Evolutionary conservation across 441 rosid species (phyloP).

Genomic region (Bocquillonia castaneifolia): DNA sequence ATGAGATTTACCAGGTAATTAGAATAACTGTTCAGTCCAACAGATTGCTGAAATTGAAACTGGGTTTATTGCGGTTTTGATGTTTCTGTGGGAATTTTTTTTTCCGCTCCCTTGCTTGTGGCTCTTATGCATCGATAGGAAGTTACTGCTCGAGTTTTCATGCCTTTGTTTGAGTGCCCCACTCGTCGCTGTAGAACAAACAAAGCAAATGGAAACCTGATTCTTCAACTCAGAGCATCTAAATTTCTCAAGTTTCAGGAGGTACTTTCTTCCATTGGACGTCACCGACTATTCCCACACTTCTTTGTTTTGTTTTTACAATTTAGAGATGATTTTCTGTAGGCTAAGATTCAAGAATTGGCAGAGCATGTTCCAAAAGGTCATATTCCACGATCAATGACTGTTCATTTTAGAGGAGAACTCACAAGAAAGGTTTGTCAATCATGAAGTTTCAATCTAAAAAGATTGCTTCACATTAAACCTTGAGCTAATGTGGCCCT

Average conservation of each 20-base stretch:
- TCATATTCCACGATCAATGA: constrained; percentile 95
- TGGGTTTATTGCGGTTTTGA: too few species aligned
- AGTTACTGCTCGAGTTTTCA: constrained; percentile 90
- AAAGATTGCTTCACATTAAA: neutral
- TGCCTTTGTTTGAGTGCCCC: constrained; percentile 93
- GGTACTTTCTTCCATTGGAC: constrained; percentile 39
- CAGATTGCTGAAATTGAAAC: too few species aligned
- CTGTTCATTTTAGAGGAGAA: constrained; percentile 96
- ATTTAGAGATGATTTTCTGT: constrained; percentile 25
- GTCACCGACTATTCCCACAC: too few species aligned
- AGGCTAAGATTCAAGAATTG: constrained; percentile 99
- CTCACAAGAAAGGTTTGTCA: constrained; percentile 84
- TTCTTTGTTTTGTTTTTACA: constrained; percentile 12
- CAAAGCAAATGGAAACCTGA: constrained; percentile 68
- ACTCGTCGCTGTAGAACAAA: constrained; percentile 62
- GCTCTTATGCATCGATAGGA: constrained; percentile 47
- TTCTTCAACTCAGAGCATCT: constrained; percentile 97
- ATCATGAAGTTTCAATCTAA: constrained; percentile 6
- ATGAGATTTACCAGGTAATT: constrained; percentile 91
- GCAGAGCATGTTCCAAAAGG: constrained; percentile 99
- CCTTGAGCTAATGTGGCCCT: neutral
- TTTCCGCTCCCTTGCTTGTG: neutral
- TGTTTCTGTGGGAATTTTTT: neutral
- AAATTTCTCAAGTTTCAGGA: constrained; percentile 97
- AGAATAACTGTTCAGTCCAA: neutral